Evolutionary conservation across 768 basidiomycete species (phyloP).

Genomic region (Phaeotremella skinneri): DNA sequence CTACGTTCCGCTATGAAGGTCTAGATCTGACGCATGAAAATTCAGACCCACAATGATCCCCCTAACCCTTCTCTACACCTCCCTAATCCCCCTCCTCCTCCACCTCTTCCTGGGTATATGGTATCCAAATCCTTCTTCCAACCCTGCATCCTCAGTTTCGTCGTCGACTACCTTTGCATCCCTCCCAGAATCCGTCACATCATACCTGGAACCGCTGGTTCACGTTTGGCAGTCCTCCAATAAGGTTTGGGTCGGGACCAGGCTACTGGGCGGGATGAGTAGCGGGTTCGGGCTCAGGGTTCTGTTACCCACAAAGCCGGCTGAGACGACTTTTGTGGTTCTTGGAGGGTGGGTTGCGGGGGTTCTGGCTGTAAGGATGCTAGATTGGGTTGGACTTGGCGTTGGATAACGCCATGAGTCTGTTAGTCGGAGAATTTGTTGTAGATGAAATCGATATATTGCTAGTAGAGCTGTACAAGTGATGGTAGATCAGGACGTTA

Average conservation of each 20-base stretch:
- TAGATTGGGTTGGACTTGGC: background rate
- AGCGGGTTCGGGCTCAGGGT: slow-evolving; percentile 50
- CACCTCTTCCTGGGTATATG: slow-evolving; percentile 48
- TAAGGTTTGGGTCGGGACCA: slow-evolving; percentile 44
- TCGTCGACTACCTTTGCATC: background rate
- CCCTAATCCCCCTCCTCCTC: slow-evolving; percentile 45
- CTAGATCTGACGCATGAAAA: slow-evolving; percentile 11
- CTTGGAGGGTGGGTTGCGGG: slow-evolving; percentile 43
- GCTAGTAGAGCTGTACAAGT: too few species aligned
- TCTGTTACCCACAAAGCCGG: slow-evolving; percentile 44
- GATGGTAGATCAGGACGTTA: too few species aligned
- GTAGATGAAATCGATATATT: background rate
- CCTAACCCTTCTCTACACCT: slow-evolving; percentile 46
- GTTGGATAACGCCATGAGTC: background rate
- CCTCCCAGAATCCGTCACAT: background rate
- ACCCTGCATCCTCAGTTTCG: too few species aligned
- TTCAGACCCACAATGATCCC: slow-evolving; percentile 40
- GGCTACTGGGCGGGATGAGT: slow-evolving; percentile 49
- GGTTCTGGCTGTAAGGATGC: slow-evolving; percentile 5
- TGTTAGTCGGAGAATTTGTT: background rate
- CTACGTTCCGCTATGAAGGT: background rate
- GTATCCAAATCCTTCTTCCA: slow-evolving; percentile 14
- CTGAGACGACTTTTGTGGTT: slow-evolving; percentile 44
- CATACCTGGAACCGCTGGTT: background rate
- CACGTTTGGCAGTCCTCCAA: slow-evolving; percentile 27